Conservation (phyloP, 805 yeast species). For the Pichia manshurica region DNA sequence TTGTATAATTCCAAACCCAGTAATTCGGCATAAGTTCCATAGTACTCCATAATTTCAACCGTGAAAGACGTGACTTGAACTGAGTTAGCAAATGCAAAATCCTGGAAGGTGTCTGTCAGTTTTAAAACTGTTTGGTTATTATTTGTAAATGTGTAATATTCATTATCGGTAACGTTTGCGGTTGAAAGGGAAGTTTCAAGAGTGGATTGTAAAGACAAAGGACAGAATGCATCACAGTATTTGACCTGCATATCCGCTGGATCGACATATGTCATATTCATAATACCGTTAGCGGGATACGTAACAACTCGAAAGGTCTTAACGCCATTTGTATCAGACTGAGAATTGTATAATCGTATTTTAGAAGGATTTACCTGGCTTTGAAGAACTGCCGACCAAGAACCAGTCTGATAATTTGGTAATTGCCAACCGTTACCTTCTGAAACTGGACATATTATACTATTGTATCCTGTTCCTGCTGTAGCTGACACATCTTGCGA, state of each 20-base stretch:
- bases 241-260: constrained; percentile 53
- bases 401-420: constrained; percentile 45
- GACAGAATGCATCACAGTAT: constrained; percentile 87
- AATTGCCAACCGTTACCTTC: constrained; percentile 46
- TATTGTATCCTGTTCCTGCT: constrained; percentile 26
- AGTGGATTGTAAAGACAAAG: constrained; percentile 42
- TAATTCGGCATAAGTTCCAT: constrained; percentile 65
- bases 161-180: constrained; percentile 1
- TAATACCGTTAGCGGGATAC: constrained; percentile 76
- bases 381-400: constrained; percentile 60
- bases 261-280: constrained; percentile 84
- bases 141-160: constrained; percentile 15
- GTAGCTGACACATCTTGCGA: constrained; percentile 9
- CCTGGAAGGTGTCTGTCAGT: constrained; percentile 49
- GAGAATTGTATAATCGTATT: constrained; percentile 64
- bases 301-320: constrained; percentile 68
- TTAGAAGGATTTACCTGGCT: constrained; percentile 59
- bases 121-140: constrained; percentile 17
- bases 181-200: constrained; percentile 23
- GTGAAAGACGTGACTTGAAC: constrained; percentile 57
- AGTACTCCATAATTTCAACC: constrained; percentile 58
- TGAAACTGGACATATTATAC: constrained; percentile 53
- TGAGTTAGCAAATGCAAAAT: constrained; percentile 71
- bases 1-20: constrained; percentile 70
- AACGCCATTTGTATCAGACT: constrained; percentile 38